Percentiles rank a stretch among this genome's conserved stretches.
Evolutionary conservation across 148 eudicot genomes (phyloP).

Genomic region (Silene uniflora): DNA sequence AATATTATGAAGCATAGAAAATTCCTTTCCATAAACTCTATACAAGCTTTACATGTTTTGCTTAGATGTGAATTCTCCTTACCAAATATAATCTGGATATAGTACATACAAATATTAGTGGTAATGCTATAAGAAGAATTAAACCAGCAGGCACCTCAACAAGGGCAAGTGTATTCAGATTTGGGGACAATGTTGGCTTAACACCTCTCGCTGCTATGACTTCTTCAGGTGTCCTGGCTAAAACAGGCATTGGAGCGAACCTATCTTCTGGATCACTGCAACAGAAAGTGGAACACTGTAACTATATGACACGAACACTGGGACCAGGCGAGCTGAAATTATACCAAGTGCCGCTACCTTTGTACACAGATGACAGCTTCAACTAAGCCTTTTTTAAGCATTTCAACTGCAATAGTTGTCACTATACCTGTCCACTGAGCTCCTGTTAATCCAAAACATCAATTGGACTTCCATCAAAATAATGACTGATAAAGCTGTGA

Average conservation of each 20-base stretch:
- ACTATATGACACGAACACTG: background rate
- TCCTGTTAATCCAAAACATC: constrained; percentile 35
- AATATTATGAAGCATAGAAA: background rate
- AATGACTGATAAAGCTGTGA: background rate
- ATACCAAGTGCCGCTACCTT: constrained; percentile 42
- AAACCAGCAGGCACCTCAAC: constrained; percentile 65
- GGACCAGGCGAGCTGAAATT: background rate
- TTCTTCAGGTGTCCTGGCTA: constrained; percentile 99
- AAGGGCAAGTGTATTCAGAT: constrained; percentile 84
- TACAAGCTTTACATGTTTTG: background rate
- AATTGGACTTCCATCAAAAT: constrained; percentile 11
- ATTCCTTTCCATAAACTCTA: background rate
- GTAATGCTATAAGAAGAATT: background rate
- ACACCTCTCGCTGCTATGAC: constrained; percentile 96
- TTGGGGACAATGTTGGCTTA: constrained; percentile 95
- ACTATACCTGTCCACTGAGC: constrained; percentile 99
- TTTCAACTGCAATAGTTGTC: constrained; percentile 93
- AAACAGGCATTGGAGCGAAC: constrained; percentile 72
- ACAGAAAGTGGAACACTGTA: constrained; percentile 13
- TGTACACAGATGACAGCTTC: constrained; percentile 99
- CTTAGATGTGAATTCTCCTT: background rate
- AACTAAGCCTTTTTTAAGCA: constrained; percentile 84
- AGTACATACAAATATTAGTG: background rate
- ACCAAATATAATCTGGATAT: background rate
- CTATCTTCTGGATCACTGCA: constrained; percentile 94